Conservation (phyloP, 1,139 yeast genomes). For the Hyphopichia khmerensis region DNA sequence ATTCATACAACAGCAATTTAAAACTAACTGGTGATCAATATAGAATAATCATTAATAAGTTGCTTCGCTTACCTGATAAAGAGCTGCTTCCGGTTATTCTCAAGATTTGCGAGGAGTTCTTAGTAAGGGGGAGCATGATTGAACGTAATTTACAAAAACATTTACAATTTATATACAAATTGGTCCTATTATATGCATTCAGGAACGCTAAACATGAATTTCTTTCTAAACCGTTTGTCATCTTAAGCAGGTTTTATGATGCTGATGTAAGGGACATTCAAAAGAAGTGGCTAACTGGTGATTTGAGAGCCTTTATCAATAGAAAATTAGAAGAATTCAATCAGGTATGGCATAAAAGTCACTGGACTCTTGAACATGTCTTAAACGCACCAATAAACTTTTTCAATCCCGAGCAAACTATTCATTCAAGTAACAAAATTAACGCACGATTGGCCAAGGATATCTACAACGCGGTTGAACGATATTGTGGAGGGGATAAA, state of each 20-base stretch:
- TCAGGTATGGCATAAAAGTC: neutral
- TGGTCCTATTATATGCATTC: constrained; percentile 17
- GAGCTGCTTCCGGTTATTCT: constrained; percentile 17
- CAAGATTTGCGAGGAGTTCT: constrained; percentile 25
- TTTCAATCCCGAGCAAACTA: neutral
- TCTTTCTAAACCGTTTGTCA: constrained; percentile 15
- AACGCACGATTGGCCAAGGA: constrained; percentile 10
- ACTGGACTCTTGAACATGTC: neutral
- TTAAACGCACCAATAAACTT: neutral
- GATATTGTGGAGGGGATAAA: constrained; percentile 16
- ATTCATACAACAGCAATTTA: constrained; percentile 9
- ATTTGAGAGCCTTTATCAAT: constrained; percentile 5
- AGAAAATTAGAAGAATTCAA: constrained; percentile 9
- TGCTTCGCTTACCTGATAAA: neutral
- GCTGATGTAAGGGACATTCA: constrained; percentile 18
- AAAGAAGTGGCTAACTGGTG: too few relatives aligned
- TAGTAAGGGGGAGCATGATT: constrained; percentile 32
- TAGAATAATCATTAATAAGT: constrained; percentile 14
- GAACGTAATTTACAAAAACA: constrained; percentile 21
- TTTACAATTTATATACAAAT: constrained; percentile 25
- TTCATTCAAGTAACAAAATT: neutral
- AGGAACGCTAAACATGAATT: constrained; percentile 13
- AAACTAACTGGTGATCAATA: constrained; percentile 20
- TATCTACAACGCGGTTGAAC: constrained; percentile 17
- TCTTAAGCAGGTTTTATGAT: constrained; percentile 30